phyloP scores from a whole-genome alignment of 495 filamentous ascomycete genomes.

The Trichocladium antarcticum region DNA sequence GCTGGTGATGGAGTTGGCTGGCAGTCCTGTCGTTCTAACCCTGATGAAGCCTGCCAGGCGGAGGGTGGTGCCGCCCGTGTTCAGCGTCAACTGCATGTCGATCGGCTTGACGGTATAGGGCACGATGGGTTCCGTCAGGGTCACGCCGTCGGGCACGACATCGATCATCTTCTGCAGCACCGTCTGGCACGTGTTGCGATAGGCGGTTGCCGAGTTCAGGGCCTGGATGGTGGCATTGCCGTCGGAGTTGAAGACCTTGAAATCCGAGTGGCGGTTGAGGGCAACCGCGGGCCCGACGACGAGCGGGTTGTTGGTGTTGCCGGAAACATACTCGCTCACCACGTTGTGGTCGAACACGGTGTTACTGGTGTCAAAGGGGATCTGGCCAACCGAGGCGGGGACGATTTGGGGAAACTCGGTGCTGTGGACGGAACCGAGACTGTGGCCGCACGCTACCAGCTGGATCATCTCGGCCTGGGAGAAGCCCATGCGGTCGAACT shows the following conservation, averaged over 20 bases:
- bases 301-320: conserved; percentile 43
- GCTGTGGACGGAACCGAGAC: conserved; percentile 50
- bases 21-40: conserved; percentile 32
- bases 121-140: conserved; percentile 41
- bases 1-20: conserved; percentile 23
- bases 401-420: conserved; percentile 45
- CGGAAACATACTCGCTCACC: conserved; percentile 45
- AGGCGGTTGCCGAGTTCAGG: conserved; percentile 36
- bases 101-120: conserved; percentile 52
- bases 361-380: conserved; percentile 35
- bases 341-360: conserved; percentile 45
- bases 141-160: conserved; percentile 41
- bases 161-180: conserved; percentile 53
- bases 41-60: conserved; percentile 34
- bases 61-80: conserved; percentile 27
- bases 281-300: conserved; percentile 38
- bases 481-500: conserved; percentile 50
- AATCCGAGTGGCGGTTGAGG: conserved; percentile 41
- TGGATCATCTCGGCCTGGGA: conserved; percentile 47
- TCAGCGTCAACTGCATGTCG: conserved; percentile 37
- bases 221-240: conserved; percentile 43
- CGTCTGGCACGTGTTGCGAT: conserved; percentile 36
- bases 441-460: conserved; percentile 51
- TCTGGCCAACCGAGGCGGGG: conserved; percentile 27
- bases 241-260: conserved; percentile 47